A percentile compares a stretch with the other conserved stretches of the same genome.
phyloP scores from a whole-genome alignment of 768 basidiomycete species.

The Lactarius pseudohatsudake region DNA sequence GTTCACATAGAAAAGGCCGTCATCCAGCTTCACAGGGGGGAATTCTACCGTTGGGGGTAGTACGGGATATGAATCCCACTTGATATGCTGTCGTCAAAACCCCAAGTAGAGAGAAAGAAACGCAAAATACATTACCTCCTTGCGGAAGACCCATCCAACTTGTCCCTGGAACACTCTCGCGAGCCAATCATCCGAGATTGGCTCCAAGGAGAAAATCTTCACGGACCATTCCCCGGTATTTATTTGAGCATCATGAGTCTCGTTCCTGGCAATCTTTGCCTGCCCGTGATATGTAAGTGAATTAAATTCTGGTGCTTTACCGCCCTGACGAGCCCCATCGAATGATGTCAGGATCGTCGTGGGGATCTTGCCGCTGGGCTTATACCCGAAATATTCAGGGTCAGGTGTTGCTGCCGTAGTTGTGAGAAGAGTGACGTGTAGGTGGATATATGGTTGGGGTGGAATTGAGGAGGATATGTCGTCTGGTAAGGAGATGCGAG shows the following conservation, averaged over 20 bases:
- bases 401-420: slow-evolving; percentile 65
- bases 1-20: slow-evolving; percentile 87
- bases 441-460: slow-evolving; percentile 71
- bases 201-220: slow-evolving; percentile 80
- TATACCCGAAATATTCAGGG: slow-evolving; percentile 66
- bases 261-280: slow-evolving; percentile 42
- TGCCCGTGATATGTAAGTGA: slow-evolving; percentile 70
- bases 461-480: slow-evolving; percentile 56
- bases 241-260: slow-evolving; percentile 24
- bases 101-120: slow-evolving; percentile 17
- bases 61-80: slow-evolving; percentile 83
- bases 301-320: slow-evolving; percentile 76
- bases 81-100: slow-evolving; percentile 4
- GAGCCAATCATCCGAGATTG: slow-evolving; percentile 70
- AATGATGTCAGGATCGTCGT: slow-evolving; percentile 71
- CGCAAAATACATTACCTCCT: slow-evolving; percentile 51
- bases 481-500: slow-evolving; percentile 53
- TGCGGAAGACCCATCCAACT: slow-evolving; percentile 79
- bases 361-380: slow-evolving; percentile 48
- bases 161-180: slow-evolving; percentile 58
- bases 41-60: slow-evolving; percentile 65
- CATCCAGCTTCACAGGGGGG: slow-evolving; percentile 75
- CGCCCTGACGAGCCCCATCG: slow-evolving; percentile 54
- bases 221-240: slow-evolving; percentile 58
- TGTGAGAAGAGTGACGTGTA: slow-evolving; percentile 88